Evolutionary conservation across 352 stramenopile genomes (phyloP).

Genomic region (Pythium aquatile): DNA sequence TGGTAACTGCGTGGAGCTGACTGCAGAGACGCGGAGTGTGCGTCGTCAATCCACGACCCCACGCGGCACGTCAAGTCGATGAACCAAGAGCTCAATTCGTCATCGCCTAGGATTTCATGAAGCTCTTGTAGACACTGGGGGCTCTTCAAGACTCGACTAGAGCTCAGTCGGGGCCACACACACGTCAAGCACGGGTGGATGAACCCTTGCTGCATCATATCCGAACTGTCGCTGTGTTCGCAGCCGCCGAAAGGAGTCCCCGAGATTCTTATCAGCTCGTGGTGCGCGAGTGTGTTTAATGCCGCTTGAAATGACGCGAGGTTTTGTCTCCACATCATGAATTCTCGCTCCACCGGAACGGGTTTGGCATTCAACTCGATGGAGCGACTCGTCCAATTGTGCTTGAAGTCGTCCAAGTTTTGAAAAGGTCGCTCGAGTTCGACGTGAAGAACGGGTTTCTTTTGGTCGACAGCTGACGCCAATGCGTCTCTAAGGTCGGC

Average conservation of each 20-base stretch:
- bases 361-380: background rate
- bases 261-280: background rate
- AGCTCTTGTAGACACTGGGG: background rate
- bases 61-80: slow-evolving; percentile 3
- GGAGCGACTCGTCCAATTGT: slow-evolving; percentile 13
- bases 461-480: slow-evolving; percentile 1
- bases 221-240: background rate
- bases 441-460: slow-evolving; percentile 32
- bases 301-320: slow-evolving; percentile 1
- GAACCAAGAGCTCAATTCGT: slow-evolving; percentile 8
- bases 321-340: slow-evolving; percentile 20
- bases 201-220: background rate
- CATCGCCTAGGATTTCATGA: background rate
- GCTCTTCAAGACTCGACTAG: background rate
- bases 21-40: slow-evolving; percentile 22
- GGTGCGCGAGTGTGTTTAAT: background rate
- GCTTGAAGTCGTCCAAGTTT: slow-evolving; percentile 31
- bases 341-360: slow-evolving; percentile 17
- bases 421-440: slow-evolving; percentile 28
- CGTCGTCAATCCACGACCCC: slow-evolving; percentile 30
- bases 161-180: slow-evolving; percentile 22
- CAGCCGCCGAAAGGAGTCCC: background rate
- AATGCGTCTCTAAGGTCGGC: slow-evolving; percentile 27
- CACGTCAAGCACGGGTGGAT: slow-evolving; percentile 30
- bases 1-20: slow-evolving; percentile 27